Base-by-base conservation (phyloP, 2,329 filamentous ascomycete genomes). In the Cladosporium cucumerinum region DNA sequence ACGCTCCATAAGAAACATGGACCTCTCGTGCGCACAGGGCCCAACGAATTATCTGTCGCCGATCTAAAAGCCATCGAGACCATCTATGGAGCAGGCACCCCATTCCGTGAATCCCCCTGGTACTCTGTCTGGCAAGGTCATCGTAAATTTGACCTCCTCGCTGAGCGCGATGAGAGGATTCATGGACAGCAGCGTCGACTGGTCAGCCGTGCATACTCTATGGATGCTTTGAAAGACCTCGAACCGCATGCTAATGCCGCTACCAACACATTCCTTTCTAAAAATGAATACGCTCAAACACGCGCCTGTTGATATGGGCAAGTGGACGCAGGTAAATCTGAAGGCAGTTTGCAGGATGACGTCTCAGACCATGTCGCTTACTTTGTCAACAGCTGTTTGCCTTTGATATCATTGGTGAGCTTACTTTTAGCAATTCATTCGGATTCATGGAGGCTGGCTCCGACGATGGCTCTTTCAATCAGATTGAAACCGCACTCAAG, bases 371-470 rank as follows among this genome's bases (percentile, higher is more conserved):
- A n/a, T 46, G n/a, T 46, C 23, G 39, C 39, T 46, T 46, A 46
- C 39, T 8, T 21, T 10, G 18, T 21, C 36, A 14, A 46, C 39
- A 84, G 48, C 85, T 79, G 73, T 82, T 86, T 61, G 84, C 84
- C 0, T 74, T 87, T 3, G 85, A 87, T 65, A 80, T 85, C 48
- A 85, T 87, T 67, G 82, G 80, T 30, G 79, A 80, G 43, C 71
- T 87, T 5, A 82, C 82, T 0, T 82, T 86, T 51, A 85, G 84
- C 14, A 70, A 79, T 18, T 70, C 82, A 0, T 85, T 85, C 66
- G 84, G 84, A 2, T 82, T 82, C 68, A 76, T 87, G 16, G 74
- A 87, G 64, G 68, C 72, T 25, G 73, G 69, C 63, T 67, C 69
- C 36, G 73, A 71, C 57, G 68, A 68, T 63, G 69, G 49, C 12